Evolutionary conservation across 2,329 filamentous ascomycete genomes (phyloP).

Genomic region (Sarocladium strictum): DNA sequence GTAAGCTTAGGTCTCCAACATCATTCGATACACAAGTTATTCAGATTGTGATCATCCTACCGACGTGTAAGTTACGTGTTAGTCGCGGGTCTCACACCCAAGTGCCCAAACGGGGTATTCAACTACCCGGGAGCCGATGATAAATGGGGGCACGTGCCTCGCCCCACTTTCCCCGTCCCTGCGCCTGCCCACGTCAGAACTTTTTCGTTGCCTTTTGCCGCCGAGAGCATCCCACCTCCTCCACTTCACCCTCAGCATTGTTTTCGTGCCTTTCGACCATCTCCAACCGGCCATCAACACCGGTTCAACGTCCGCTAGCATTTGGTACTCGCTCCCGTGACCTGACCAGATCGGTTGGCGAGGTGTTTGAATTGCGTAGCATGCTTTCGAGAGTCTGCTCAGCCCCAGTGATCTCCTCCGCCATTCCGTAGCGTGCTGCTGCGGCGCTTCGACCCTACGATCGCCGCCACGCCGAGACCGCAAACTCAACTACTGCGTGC

Average conservation of each 20-base stretch:
- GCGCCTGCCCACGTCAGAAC: constrained; percentile 6
- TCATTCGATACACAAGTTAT: no score
- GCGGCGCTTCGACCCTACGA: neutral
- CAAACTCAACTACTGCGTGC: neutral
- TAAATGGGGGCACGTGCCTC: constrained; percentile 8
- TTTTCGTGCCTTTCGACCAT: constrained; percentile 3
- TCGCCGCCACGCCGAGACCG: neutral
- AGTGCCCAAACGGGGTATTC: neutral
- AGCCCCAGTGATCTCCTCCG: neutral
- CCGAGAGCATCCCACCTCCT: constrained; percentile 4
- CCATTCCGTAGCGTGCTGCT: constrained; percentile 7
- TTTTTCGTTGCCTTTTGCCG: neutral
- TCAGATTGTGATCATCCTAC: neutral
- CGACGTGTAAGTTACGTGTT: no score
- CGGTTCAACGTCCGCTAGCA: neutral
- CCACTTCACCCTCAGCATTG: constrained; percentile 2
- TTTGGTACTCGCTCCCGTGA: neutral
- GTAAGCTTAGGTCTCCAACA: no score
- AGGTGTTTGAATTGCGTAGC: neutral
- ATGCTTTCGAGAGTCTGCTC: neutral
- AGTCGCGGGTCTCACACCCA: neutral
- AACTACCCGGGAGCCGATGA: constrained; percentile 1
- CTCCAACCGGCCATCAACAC: neutral
- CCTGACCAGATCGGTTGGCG: neutral
- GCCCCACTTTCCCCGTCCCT: constrained; percentile 6